These are phyloP conservation scores for Aspergillus sparsus DNA, from an alignment of 495 filamentous ascomycete genomes.

Conservation along the genomic window DNA sequence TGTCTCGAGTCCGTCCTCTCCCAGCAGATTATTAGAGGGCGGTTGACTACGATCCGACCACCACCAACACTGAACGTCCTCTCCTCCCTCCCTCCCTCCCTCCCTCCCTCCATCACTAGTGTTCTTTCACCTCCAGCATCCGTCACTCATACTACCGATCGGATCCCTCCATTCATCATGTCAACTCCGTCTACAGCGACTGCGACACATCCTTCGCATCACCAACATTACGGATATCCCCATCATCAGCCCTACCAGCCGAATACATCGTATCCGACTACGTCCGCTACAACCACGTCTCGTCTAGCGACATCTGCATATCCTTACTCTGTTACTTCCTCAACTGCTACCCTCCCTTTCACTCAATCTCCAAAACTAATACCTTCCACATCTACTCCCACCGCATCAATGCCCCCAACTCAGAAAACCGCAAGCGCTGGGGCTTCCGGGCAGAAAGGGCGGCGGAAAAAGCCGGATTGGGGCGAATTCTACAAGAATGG, in stretches of 20 bases:
- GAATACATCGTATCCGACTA: constrained; percentile 53
- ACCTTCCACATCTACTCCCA: constrained; percentile 38
- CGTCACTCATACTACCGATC: constrained; percentile 37
- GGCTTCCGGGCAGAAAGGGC: constrained; percentile 56
- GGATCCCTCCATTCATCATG: constrained; percentile 56
- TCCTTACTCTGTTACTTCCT: constrained; percentile 48
- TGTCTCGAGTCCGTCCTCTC: constrained; percentile 24
- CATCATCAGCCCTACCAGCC: constrained; percentile 65
- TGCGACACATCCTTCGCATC: constrained; percentile 66
- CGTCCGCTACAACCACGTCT: constrained; percentile 53
- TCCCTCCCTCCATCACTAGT: constrained; percentile 59
- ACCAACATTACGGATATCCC: constrained; percentile 68
- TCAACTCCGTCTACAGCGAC: constrained; percentile 84
- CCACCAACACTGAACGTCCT: constrained; percentile 15
- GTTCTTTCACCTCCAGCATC: constrained; percentile 66
- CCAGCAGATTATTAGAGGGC: constrained; percentile 18
- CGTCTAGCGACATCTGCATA: constrained; percentile 52
- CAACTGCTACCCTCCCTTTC: constrained; percentile 44
- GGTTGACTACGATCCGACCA: constrained; percentile 20
- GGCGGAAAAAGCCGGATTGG: constrained; percentile 75
- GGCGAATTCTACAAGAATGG: constrained; percentile 90
- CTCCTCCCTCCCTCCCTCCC: constrained; percentile 11
- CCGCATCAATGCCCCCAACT: constrained; percentile 30
- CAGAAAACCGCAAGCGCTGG: constrained; percentile 30
- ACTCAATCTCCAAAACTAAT: constrained; percentile 38